phyloP scores from a whole-genome alignment of 2,329 filamentous ascomycete genomes.

The Gaeumannomyces tritici region DNA sequence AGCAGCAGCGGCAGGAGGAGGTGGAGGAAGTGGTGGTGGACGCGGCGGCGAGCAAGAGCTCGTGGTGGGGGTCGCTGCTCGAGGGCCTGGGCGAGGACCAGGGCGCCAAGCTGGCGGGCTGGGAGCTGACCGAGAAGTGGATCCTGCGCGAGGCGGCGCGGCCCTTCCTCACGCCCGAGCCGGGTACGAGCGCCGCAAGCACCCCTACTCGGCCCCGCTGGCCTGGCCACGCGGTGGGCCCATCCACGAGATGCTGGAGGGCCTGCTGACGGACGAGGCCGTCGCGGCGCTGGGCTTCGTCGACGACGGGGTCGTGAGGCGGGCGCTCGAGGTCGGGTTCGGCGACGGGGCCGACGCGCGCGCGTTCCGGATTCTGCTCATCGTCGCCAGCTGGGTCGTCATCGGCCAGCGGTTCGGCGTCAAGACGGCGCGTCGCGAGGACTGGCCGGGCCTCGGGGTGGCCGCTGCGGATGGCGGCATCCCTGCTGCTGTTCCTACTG shows the following conservation, averaged over 20 bases:
- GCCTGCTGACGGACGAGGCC: slow-evolving; percentile 23
- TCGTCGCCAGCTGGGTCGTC: slow-evolving; percentile 32
- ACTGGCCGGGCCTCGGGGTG: neutral
- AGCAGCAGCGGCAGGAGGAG: too few species aligned
- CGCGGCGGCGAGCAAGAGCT: neutral
- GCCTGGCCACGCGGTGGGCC: slow-evolving; percentile 30
- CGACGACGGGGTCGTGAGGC: slow-evolving; percentile 23
- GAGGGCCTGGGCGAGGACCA: neutral
- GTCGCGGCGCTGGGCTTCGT: slow-evolving; percentile 29
- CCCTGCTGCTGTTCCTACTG: neutral
- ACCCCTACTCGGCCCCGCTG: slow-evolving; percentile 37
- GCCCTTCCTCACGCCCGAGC: slow-evolving; percentile 40
- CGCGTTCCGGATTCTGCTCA: slow-evolving; percentile 26
- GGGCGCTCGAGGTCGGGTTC: slow-evolving; percentile 27
- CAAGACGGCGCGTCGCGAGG: slow-evolving; percentile 16
- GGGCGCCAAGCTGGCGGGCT: neutral
- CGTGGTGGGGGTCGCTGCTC: slow-evolving; percentile 2
- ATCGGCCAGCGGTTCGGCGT: slow-evolving; percentile 31
- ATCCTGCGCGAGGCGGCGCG: slow-evolving; percentile 38
- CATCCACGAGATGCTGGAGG: slow-evolving; percentile 23
- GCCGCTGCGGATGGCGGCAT: too few species aligned
- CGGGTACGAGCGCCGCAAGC: slow-evolving; percentile 39
- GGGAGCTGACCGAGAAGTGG: slow-evolving; percentile 34
- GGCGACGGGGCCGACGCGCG: slow-evolving; percentile 19
- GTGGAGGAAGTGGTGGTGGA: neutral